phyloP scores from a whole-genome alignment of 2,329 filamentous ascomycete genomes.

The Diaporthe sp. region DNA sequence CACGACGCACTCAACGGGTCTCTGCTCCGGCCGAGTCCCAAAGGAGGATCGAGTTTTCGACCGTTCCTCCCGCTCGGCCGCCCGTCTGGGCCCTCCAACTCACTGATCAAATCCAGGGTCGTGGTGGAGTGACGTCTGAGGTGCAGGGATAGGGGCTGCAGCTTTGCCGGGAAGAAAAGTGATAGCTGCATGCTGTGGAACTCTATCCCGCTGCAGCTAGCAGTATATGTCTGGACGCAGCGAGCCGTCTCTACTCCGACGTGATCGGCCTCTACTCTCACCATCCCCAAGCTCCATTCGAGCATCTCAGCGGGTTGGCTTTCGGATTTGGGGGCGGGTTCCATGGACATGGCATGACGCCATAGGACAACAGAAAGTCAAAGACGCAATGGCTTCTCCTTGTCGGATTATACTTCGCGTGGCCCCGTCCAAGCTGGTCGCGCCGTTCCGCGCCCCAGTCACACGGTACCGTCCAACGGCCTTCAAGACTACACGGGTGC shows the following conservation, averaged over 20 bases:
- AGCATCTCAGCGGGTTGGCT: slow-evolving; percentile 12
- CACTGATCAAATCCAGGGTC: slow-evolving; percentile 22
- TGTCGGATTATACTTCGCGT: slow-evolving; percentile 31
- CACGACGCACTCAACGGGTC: slow-evolving; percentile 23
- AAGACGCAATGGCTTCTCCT: slow-evolving; percentile 39
- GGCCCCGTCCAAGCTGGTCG: slow-evolving; percentile 33
- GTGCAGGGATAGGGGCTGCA: slow-evolving; percentile 23
- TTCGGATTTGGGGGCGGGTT: neutral
- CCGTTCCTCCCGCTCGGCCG: slow-evolving; percentile 13
- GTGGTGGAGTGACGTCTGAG: slow-evolving; percentile 28
- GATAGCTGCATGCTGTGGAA: slow-evolving; percentile 26
- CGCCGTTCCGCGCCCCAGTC: slow-evolving; percentile 1
- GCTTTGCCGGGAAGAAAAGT: neutral
- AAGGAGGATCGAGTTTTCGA: slow-evolving; percentile 28
- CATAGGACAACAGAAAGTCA: neutral
- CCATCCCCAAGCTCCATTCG: neutral
- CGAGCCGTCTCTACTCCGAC: neutral
- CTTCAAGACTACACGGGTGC: neutral
- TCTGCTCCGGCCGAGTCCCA: slow-evolving; percentile 18
- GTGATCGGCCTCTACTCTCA: neutral
- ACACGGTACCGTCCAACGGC: slow-evolving; percentile 21
- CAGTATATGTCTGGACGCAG: neutral
- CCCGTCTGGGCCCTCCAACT: slow-evolving; percentile 14
- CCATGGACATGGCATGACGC: slow-evolving; percentile 38
- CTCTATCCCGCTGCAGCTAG: slow-evolving; percentile 12